Conservation (phyloP, 768 basidiomycete genomes). For the Artomyces pyxidatus region DNA sequence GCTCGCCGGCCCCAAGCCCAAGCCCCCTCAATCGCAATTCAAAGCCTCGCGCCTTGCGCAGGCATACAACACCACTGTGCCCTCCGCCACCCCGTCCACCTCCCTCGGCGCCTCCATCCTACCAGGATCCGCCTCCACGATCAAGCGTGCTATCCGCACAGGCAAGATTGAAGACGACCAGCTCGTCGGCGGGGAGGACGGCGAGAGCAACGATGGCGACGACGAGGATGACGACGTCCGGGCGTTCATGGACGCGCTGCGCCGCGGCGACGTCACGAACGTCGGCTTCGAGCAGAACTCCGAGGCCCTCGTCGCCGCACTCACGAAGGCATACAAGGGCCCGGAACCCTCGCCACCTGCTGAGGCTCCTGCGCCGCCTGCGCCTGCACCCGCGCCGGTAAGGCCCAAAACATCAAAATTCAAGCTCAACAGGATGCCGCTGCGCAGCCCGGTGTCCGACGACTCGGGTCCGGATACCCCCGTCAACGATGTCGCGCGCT, state of each 20-base stretch:
- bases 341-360: not conserved
- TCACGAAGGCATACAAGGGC: conserved; percentile 9
- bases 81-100: conserved; percentile 18
- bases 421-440: conserved; percentile 15
- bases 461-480: conserved; percentile 16
- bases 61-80: conserved; percentile 7
- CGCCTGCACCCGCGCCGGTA: not conserved
- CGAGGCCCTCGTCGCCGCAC: conserved; percentile 8
- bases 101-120: conserved; percentile 24
- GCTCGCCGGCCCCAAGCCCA: conserved; percentile 30
- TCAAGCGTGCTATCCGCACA: conserved; percentile 22
- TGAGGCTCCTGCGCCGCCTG: not conserved
- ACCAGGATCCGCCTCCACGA: conserved; percentile 19
- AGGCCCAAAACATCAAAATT: conserved; percentile 16
- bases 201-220: conserved; percentile 23
- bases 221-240: conserved; percentile 11
- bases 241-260: conserved; percentile 21
- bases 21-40: conserved; percentile 54
- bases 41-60: conserved; percentile 38
- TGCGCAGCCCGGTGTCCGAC: not conserved
- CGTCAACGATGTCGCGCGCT: conserved; percentile 7
- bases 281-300: conserved; percentile 18
- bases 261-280: conserved; percentile 24
- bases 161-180: conserved; percentile 23
- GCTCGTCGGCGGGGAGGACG: conserved; percentile 23